Evolutionary conservation across 2,329 filamentous ascomycete species (phyloP).

Genomic region (Pseudogymnoascus sp.): DNA sequence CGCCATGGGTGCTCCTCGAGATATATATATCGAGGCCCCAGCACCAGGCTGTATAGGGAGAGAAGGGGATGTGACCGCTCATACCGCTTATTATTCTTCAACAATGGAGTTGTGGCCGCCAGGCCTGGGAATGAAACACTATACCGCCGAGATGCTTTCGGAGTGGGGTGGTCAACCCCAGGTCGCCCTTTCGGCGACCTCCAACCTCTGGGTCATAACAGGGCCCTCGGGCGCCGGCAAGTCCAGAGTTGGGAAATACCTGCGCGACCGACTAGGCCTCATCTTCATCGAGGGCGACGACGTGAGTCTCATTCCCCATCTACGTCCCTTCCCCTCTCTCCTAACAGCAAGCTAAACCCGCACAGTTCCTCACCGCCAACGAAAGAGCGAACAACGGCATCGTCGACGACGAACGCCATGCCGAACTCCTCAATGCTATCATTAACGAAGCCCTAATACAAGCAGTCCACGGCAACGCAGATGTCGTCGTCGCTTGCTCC

Average conservation of each 20-base stretch:
- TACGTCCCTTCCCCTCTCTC: background rate
- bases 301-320: background rate
- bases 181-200: slow-evolving; percentile 27
- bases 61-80: background rate
- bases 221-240: slow-evolving; percentile 38
- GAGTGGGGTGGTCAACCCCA: background rate
- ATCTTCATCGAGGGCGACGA: background rate
- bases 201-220: slow-evolving; percentile 40
- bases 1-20: background rate
- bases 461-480: background rate
- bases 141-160: background rate
- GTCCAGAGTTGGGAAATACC: background rate
- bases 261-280: background rate
- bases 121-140: background rate
- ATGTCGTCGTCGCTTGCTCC: background rate
- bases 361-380: background rate
- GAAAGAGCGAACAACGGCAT: background rate
- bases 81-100: background rate
- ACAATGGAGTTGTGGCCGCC: background rate
- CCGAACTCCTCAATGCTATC: background rate
- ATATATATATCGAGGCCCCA: background rate
- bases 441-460: background rate
- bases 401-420: background rate
- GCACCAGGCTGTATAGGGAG: background rate
- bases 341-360: background rate